Percentiles rank a stretch among this genome's conserved stretches.
Conservation (phyloP, 257 asterid genomes). For the Penstemon davidsonii region DNA sequence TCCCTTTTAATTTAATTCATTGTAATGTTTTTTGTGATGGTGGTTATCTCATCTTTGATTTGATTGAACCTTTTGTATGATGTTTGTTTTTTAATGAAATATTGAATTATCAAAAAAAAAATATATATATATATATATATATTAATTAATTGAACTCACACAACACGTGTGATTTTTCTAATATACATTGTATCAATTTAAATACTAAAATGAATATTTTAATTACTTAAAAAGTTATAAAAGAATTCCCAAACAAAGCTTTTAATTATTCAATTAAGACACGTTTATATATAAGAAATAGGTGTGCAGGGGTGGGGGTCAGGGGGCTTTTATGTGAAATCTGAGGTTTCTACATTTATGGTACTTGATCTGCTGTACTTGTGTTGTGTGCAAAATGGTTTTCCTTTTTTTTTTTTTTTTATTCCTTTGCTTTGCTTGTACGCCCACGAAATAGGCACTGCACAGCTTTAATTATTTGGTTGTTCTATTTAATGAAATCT, state of each 20-base stretch:
- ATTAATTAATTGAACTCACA: too few relatives aligned
- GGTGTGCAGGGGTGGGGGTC: neutral
- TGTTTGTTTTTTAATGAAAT: too few relatives aligned
- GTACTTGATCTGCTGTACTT: neutral
- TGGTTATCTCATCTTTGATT: too few relatives aligned
- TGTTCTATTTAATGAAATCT: neutral
- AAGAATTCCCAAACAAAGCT: conserved; percentile 25
- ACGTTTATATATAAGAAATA: neutral
- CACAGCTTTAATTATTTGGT: neutral
- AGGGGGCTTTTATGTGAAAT: neutral
- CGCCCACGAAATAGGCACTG: neutral
- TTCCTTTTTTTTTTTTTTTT: neutral
- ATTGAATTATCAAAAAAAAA: too few relatives aligned
- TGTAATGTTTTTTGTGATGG: too few relatives aligned
- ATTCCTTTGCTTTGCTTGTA: neutral
- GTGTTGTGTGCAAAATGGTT: neutral
- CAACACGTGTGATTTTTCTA: too few relatives aligned
- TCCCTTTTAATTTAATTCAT: too few relatives aligned
- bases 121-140: too few relatives aligned
- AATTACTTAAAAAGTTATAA: neutral
- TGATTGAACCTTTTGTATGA: too few relatives aligned
- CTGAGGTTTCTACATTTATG: conserved; percentile 3
- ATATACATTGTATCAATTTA: too few relatives aligned
- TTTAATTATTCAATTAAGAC: conserved; percentile 6
- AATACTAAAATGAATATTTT: too few relatives aligned